phyloP scores from a whole-genome alignment of 306 rosid genomes.

The Heteromeles arbutifolia region DNA sequence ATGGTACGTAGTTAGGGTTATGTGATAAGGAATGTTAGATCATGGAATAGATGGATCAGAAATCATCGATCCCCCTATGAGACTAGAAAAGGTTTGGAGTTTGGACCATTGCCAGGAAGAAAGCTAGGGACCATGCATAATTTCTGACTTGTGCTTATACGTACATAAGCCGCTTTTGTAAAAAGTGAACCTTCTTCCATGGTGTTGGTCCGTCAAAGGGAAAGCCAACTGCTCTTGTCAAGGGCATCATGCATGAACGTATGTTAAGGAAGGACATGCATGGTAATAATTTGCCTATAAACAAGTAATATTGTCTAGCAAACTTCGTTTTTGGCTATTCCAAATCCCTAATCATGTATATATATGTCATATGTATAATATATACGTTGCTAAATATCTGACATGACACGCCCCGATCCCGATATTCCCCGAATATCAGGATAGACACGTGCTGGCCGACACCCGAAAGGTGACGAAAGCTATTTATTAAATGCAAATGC shows the following conservation, averaged over 20 bases:
- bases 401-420: no score
- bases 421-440: no score
- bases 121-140: constrained; percentile 22
- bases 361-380: no score
- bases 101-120: constrained; percentile 39
- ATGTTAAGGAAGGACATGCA: background rate
- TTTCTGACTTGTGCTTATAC: constrained; percentile 3
- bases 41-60: background rate
- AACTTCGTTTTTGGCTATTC: background rate
- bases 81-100: background rate
- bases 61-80: constrained; percentile 12
- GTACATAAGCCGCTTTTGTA: constrained; percentile 21
- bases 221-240: constrained; percentile 23
- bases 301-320: background rate
- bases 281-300: background rate
- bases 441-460: no score
- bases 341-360: background rate
- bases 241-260: constrained; percentile 31
- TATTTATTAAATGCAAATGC: no score
- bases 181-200: constrained; percentile 32
- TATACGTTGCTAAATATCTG: background rate
- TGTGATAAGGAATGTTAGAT: background rate
- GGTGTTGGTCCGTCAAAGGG: constrained; percentile 43
- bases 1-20: background rate
- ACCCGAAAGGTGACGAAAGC: no score